Conservation (phyloP, 2,329 filamentous ascomycete genomes). For the Myriosclerotinia scirpicola region DNA sequence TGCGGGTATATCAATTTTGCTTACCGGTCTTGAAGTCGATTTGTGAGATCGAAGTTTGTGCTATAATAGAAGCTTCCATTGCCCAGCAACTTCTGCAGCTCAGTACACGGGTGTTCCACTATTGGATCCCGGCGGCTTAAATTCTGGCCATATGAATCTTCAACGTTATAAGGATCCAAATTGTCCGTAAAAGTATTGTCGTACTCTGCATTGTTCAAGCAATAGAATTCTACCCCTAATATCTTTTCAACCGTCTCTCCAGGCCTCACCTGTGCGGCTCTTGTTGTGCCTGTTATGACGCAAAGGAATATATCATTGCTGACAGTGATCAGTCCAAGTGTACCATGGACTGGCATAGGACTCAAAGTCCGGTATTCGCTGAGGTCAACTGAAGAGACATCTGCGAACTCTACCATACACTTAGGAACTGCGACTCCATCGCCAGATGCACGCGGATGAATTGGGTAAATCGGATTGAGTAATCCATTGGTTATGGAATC, state of each 20-base stretch:
- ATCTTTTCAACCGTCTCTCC: constrained; percentile 90
- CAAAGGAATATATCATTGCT: constrained; percentile 86
- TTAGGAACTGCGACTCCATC: constrained; percentile 34
- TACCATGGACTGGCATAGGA: constrained; percentile 75
- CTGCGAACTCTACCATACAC: constrained; percentile 87
- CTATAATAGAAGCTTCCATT: constrained; percentile 98
- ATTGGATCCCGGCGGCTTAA: constrained; percentile 67
- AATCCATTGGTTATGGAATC: constrained; percentile 60
- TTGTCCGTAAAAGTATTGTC: constrained; percentile 68
- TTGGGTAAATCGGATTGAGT: constrained; percentile 52
- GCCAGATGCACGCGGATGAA: constrained; percentile 44
- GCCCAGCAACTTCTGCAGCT: constrained; percentile 86
- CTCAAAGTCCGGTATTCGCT: constrained; percentile 75
- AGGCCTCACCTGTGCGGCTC: constrained; percentile 78
- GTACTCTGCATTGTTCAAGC: constrained; percentile 81
- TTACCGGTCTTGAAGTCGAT: constrained; percentile 84
- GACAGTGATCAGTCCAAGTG: constrained; percentile 82
- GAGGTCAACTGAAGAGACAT: constrained; percentile 63
- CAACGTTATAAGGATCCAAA: constrained; percentile 37
- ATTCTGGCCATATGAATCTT: constrained; percentile 48
- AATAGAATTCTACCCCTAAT: constrained; percentile 85
- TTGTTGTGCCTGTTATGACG: constrained; percentile 76
- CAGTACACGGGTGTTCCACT: constrained; percentile 84
- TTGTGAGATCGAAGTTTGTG: constrained; percentile 95
- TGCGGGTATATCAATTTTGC: constrained; percentile 26